A percentile compares a stretch with the other conserved stretches of the same genome.
phyloP scores from a whole-genome alignment of 441 rosid genomes.

The Gossypium aridum region DNA sequence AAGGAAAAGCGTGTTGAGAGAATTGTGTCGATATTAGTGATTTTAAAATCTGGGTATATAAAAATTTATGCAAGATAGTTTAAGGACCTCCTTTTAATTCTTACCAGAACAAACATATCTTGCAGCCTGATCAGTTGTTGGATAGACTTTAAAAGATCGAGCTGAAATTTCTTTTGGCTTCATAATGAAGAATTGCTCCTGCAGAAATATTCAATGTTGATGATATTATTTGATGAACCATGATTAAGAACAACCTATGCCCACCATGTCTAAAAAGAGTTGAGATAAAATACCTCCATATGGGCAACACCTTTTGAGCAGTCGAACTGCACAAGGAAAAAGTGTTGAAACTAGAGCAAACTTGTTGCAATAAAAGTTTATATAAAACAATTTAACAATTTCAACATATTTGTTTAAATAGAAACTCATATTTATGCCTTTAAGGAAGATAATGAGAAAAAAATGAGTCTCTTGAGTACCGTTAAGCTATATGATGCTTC shows the following conservation, averaged over 20 bases:
- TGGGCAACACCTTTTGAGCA: conserved; percentile 75
- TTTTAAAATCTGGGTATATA: background rate
- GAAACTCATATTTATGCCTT: background rate
- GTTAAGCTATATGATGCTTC: conserved; percentile 95
- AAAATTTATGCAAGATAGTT: background rate
- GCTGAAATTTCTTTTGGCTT: conserved; percentile 56
- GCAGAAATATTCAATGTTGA: conserved; percentile 17
- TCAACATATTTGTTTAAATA: background rate
- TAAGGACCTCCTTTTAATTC: conserved; percentile 1
- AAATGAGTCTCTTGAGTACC: conserved; percentile 30
- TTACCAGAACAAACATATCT: conserved; percentile 67
- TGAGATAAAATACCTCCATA: conserved; percentile 53
- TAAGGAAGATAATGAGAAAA: conserved; percentile 1
- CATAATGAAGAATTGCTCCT: conserved; percentile 93
- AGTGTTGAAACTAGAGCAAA: background rate
- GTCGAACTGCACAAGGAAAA: conserved; percentile 51
- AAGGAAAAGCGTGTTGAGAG: conserved; percentile 5
- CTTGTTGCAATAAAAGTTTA: conserved; percentile 5
- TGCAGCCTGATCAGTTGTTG: conserved; percentile 82
- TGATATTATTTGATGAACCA: conserved; percentile 6
- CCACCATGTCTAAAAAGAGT: background rate
- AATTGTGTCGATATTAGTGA: conserved; percentile 5
- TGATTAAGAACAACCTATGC: background rate
- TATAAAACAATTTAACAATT: background rate
- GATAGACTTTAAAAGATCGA: conserved; percentile 67